These are phyloP conservation scores for Phaeoacremonium minimum DNA, from an alignment of 2,329 filamentous ascomycete species.

Conservation along the genomic window DNA sequence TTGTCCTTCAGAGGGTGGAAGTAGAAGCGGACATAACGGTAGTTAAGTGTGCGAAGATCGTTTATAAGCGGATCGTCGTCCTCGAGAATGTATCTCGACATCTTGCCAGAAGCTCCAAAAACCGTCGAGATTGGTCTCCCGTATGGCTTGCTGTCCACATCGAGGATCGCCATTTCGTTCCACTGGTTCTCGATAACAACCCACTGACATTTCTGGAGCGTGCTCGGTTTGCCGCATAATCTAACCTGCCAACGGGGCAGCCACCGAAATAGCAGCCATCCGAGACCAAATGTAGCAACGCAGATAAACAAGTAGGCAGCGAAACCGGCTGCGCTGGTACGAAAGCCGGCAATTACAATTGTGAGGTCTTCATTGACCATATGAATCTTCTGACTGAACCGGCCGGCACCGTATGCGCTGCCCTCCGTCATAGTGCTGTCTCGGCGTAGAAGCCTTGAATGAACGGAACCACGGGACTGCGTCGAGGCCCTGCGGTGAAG, in stretches of 20 bases:
- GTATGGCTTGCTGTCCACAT: slow-evolving; percentile 52
- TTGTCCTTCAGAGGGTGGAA: slow-evolving; percentile 87
- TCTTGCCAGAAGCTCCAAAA: slow-evolving; percentile 65
- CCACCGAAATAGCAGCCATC: slow-evolving; percentile 85
- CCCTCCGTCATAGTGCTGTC: slow-evolving; percentile 66
- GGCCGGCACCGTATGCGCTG: slow-evolving; percentile 58
- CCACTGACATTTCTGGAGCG: slow-evolving; percentile 78
- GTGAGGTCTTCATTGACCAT: slow-evolving; percentile 91
- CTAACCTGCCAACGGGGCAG: slow-evolving; percentile 81
- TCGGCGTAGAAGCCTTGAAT: slow-evolving; percentile 64
- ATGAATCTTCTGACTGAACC: slow-evolving; percentile 84
- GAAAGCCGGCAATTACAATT: slow-evolving; percentile 88
- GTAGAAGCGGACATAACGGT: slow-evolving; percentile 90
- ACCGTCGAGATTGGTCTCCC: slow-evolving; percentile 55
- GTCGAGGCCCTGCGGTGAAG: slow-evolving; percentile 61
- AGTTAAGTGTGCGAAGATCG: slow-evolving; percentile 75
- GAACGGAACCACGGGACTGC: slow-evolving; percentile 50
- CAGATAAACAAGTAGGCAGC: slow-evolving; percentile 68
- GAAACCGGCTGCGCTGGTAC: slow-evolving; percentile 68
- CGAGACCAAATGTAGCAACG: slow-evolving; percentile 67
- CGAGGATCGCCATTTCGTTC: slow-evolving; percentile 81
- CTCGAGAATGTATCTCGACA: slow-evolving; percentile 46
- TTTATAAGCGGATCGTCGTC: slow-evolving; percentile 76
- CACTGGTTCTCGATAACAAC: slow-evolving; percentile 95
- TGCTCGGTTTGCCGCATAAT: slow-evolving; percentile 64